Evolutionary conservation across 106 monocot genomes (phyloP).

Genomic region (Acorus gramineus): DNA sequence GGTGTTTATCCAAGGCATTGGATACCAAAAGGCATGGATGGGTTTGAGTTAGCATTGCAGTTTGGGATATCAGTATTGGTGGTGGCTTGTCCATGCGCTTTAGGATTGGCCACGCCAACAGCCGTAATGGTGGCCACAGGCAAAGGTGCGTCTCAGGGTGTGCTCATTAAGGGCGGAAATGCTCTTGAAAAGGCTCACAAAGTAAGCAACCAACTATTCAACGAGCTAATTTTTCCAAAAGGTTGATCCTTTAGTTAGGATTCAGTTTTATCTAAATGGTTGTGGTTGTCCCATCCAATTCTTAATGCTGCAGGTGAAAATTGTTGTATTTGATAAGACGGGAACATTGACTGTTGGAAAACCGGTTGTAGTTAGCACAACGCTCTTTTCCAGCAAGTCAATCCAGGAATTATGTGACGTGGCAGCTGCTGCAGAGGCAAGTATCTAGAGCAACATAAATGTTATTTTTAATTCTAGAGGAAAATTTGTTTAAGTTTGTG

Average conservation of each 20-base stretch:
- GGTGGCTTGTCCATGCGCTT: conserved; percentile 90
- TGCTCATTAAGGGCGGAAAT: conserved; percentile 93
- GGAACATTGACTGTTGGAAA: conserved; percentile 77
- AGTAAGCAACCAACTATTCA: conserved; percentile 18
- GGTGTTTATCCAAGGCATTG: conserved; percentile 69
- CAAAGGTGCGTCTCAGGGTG: conserved; percentile 90
- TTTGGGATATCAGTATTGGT: conserved; percentile 95
- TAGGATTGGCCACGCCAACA: conserved; percentile 92
- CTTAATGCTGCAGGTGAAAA: conserved; percentile 42
- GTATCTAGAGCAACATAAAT: not conserved
- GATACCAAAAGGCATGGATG: conserved; percentile 83
- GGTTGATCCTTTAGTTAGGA: not conserved
- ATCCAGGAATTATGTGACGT: conserved; percentile 49
- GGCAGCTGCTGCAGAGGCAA: conserved; percentile 79
- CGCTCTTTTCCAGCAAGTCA: conserved; percentile 44
- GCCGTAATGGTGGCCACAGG: conserved; percentile 99
- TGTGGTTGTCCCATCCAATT: not conserved
- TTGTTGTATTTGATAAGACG: conserved; percentile 83
- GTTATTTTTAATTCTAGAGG: not conserved
- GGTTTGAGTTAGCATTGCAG: conserved; percentile 81
- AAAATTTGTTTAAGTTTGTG: not conserved
- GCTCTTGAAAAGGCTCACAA: conserved; percentile 91
- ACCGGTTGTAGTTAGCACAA: conserved; percentile 55
- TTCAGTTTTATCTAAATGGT: no score
- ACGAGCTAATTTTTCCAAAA: not conserved